Evolutionary conservation across 176 grass and related monocot genomes (phyloP).

Genomic region (Raddia guianensis): DNA sequence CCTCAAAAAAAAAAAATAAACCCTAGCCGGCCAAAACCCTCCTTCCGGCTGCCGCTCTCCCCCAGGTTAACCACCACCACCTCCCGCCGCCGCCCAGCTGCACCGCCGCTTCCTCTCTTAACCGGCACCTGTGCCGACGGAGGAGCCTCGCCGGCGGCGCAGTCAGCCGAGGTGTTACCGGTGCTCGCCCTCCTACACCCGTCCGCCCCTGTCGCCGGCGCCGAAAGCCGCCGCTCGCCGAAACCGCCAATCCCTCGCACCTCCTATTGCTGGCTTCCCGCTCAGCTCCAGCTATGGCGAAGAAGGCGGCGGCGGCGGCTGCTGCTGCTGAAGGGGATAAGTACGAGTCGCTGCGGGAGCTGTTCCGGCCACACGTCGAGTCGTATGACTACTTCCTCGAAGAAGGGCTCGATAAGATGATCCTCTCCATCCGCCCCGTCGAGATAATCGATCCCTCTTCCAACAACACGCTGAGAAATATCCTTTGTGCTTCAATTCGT

Average conservation of each 20-base stretch:
- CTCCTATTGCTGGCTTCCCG: background rate
- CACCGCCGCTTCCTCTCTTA: too few species aligned
- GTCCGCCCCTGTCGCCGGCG: slow-evolving; percentile 40
- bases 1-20: too few species aligned
- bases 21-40: background rate
- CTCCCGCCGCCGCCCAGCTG: too few species aligned
- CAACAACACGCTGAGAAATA: slow-evolving; percentile 69
- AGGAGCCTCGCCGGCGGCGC: too few species aligned
- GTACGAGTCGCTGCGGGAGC: slow-evolving; percentile 55
- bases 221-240: background rate
- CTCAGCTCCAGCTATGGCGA: slow-evolving; percentile 1
- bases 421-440: slow-evolving; percentile 53
- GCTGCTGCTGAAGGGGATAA: slow-evolving; percentile 32
- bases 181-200: background rate
- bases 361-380: slow-evolving; percentile 81
- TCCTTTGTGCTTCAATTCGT: slow-evolving; percentile 49
- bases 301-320: background rate
- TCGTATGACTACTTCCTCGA: slow-evolving; percentile 88
- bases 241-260: background rate
- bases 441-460: slow-evolving; percentile 60
- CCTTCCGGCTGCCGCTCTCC: background rate
- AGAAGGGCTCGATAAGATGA: slow-evolving; percentile 65
- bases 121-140: too few species aligned
- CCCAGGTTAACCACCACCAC: too few species aligned
- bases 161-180: too few species aligned